A percentile compares a stretch with the other conserved stretches of the same genome.
Conservation (phyloP, 2,329 filamentous ascomycete genomes). For the Plectosphaerella sp. region DNA sequence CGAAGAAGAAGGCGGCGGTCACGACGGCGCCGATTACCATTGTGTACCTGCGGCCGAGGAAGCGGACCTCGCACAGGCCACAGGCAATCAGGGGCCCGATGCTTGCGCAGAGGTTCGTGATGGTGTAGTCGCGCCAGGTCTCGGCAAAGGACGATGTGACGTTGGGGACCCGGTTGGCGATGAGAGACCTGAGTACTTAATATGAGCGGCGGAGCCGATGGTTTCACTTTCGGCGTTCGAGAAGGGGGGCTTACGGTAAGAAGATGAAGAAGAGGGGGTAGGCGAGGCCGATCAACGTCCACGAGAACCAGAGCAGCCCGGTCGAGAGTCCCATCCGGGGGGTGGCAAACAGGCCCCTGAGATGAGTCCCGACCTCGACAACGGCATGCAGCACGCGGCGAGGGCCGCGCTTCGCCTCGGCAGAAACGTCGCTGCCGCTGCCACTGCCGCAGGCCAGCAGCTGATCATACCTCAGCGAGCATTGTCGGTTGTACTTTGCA, state of each 20-base stretch:
- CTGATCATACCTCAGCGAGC: constrained; percentile 31
- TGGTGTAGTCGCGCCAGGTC: constrained; percentile 68
- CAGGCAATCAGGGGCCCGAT: constrained; percentile 66
- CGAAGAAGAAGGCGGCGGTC: constrained; percentile 69
- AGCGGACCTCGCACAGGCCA: constrained; percentile 53
- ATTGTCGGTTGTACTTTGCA: constrained; percentile 30
- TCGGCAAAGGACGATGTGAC: constrained; percentile 21
- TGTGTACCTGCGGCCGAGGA: constrained; percentile 59
- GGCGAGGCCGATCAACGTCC: constrained; percentile 65
- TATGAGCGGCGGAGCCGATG: too few species aligned
- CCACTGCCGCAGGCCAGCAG: constrained; percentile 36
- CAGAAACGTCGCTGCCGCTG: constrained; percentile 10
- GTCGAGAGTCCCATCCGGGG: constrained; percentile 57
- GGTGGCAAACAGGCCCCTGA: constrained; percentile 61
- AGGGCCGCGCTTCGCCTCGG: constrained; percentile 10
- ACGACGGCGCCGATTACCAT: constrained; percentile 61
- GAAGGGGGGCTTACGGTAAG: constrained; percentile 41
- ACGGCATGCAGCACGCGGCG: constrained; percentile 22
- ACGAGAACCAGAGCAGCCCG: constrained; percentile 61
- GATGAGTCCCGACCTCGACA: constrained; percentile 36
- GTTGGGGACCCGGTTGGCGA: not conserved
- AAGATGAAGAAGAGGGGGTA: constrained; percentile 76
- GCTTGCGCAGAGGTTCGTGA: constrained; percentile 63
- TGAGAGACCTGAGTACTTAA: not conserved
- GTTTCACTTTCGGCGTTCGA: too few species aligned